Evolutionary conservation across 257 asterid genomes (phyloP), one percentile per base, ranked within the genome.

Genomic region (Coffea eugenioides): DNA sequence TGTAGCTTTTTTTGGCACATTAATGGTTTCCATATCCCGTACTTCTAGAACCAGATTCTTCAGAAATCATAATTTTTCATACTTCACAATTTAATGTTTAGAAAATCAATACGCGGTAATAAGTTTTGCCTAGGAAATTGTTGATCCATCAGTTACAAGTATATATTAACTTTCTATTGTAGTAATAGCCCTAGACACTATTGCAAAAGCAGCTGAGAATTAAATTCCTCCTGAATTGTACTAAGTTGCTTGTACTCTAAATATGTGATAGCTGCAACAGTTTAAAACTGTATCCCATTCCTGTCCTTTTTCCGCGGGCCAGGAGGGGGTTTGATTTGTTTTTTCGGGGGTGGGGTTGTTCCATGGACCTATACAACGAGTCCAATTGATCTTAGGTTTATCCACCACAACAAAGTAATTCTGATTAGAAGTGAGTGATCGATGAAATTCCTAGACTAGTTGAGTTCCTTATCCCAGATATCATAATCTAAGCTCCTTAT

Each of bases 171-270:
- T 61, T 61, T 21, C 67, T 61, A 8, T 21, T 23, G 1, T 61
- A 23, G 27, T 61, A 61, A 61, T 61, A 61, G 16, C 25, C 57
- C 71, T 20, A 14, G 39, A 41, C 36, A 59, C 64, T 10, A 23
- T 34, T 20, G 69, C 39, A 59, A 75, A 61, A 39, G 70, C 57
- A 61, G 79, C 79, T 59, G 71, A 27, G 27, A 59, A 41, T 5
- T 75, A 34, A 41, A 41, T 59, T 39, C 57, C 43, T 75, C 20
- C n/a, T 21, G 67, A 75, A 36, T 51, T 48, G 16, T 13, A 61
- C n/a, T 61, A n/a, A 61, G 9, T 61, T 21, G 27, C 67, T 21
- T 61, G 67, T 23, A 61, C n/a, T 21, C 67, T 61, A 61, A 57
- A 20, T 57, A 12, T 57, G 5, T 18, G 23, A 5, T n/a, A 57